A percentile compares a stretch with the other conserved stretches of the same genome.
Evolutionary conservation across 192 early-diverging fungal genomes (phyloP).

Genomic region (Linnemannia exigua): DNA sequence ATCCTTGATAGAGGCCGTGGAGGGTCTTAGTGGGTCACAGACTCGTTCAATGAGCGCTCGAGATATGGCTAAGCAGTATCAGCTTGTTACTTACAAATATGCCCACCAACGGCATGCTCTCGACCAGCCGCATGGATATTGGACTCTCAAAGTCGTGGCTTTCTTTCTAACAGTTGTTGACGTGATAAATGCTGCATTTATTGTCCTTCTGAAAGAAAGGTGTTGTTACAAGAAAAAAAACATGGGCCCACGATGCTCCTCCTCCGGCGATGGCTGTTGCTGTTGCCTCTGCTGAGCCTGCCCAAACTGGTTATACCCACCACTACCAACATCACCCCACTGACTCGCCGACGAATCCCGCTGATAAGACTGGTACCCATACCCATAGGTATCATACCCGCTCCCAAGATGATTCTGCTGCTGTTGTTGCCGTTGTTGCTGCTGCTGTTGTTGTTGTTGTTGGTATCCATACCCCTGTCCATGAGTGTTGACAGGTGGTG

Average conservation of each 20-base stretch:
- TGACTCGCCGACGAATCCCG: neutral
- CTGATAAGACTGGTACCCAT: slow-evolving; percentile 55
- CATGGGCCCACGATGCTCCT: slow-evolving; percentile 52
- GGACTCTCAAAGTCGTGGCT: no score
- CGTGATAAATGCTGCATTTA: neutral
- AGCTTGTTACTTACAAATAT: no score
- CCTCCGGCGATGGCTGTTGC: neutral
- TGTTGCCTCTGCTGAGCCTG: slow-evolving; percentile 15
- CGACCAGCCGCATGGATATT: no score
- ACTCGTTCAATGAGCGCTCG: no score
- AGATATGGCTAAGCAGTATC: no score
- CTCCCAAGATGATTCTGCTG: neutral
- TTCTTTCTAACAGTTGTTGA: no score
- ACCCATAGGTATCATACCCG: slow-evolving; percentile 38
- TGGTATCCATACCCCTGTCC: neutral
- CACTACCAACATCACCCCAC: neutral
- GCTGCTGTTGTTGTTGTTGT: slow-evolving; percentile 13
- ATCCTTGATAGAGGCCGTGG: no score
- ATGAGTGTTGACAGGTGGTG: neutral
- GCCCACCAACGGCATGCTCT: no score
- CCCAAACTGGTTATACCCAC: slow-evolving; percentile 2
- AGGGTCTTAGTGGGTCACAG: no score
- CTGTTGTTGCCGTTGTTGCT: slow-evolving; percentile 11
- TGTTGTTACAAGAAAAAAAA: slow-evolving; percentile 54
- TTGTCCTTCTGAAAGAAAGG: neutral